Evolutionary conservation across 164 flowering plant genomes (phyloP).

Genomic region (Saururus chinensis): DNA sequence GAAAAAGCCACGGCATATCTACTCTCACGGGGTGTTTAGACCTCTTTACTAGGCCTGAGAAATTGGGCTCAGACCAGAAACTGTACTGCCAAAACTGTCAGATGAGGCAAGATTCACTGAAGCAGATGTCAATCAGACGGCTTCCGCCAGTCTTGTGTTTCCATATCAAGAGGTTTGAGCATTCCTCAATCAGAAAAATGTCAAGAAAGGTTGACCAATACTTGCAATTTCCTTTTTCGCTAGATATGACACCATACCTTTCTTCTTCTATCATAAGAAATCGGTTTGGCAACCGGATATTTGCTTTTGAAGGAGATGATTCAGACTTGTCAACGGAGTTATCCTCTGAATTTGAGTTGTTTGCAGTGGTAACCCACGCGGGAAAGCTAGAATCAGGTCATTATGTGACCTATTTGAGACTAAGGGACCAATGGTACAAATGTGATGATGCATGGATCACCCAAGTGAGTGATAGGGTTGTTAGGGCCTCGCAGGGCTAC

Average conservation of each 20-base stretch:
- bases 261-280: slow-evolving; percentile 53
- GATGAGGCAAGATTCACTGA: slow-evolving; percentile 34
- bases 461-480: slow-evolving; percentile 43
- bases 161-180: slow-evolving; percentile 62
- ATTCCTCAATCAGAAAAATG: slow-evolving; percentile 28
- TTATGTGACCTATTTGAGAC: slow-evolving; percentile 47
- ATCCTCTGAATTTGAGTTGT: slow-evolving; percentile 35
- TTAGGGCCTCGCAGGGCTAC: slow-evolving; percentile 53
- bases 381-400: slow-evolving; percentile 67
- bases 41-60: slow-evolving; percentile 61
- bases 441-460: slow-evolving; percentile 73
- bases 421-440: slow-evolving; percentile 54
- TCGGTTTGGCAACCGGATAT: slow-evolving; percentile 54
- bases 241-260: slow-evolving; percentile 57
- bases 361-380: slow-evolving; percentile 56
- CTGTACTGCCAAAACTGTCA: slow-evolving; percentile 50
- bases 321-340: slow-evolving; percentile 34
- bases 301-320: slow-evolving; percentile 44
- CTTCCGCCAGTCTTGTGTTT: slow-evolving; percentile 53
- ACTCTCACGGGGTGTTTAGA: slow-evolving; percentile 62
- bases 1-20: slow-evolving; percentile 21
- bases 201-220: slow-evolving; percentile 45
- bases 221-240: slow-evolving; percentile 53
- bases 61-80: slow-evolving; percentile 66
- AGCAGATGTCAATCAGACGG: slow-evolving; percentile 57